Conservation (phyloP, 352 stramenopile species). For the Phytophthora parvispora region DNA sequence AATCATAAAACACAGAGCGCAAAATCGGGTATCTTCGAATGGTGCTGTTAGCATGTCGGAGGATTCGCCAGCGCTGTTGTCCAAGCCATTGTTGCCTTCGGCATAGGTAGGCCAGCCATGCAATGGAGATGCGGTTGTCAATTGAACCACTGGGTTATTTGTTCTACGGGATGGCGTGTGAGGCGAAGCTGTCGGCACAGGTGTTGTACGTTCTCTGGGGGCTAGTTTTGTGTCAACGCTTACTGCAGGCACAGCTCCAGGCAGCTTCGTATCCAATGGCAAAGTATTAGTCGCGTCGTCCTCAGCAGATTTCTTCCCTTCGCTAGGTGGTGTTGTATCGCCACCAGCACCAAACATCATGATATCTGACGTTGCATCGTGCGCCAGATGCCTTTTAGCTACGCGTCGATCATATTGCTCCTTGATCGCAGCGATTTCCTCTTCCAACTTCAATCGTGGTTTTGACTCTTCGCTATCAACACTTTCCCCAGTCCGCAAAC, state of each 20-base stretch:
- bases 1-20: conserved; percentile 84
- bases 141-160: conserved; percentile 9
- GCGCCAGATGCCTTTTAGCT: conserved; percentile 64
- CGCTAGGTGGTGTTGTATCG: conserved; percentile 1
- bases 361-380: conserved; percentile 37
- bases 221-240: not conserved
- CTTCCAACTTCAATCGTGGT: conserved; percentile 57
- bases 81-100: not conserved
- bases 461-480: conserved; percentile 23
- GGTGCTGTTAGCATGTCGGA: not conserved
- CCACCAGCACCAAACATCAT: conserved; percentile 29
- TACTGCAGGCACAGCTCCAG: not conserved
- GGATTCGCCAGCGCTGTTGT: not conserved
- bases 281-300: conserved; percentile 3
- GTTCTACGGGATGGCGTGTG: not conserved
- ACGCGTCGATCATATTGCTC: conserved; percentile 80
- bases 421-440: conserved; percentile 82
- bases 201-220: not conserved
- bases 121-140: conserved; percentile 56
- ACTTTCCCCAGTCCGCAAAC: conserved; percentile 48
- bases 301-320: not conserved
- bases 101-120: conserved; percentile 45
- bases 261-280: not conserved
- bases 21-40: conserved; percentile 80
- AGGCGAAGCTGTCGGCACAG: not conserved